phyloP scores from a whole-genome alignment of 2,329 filamentous ascomycete species.

The Fusarium nodosum region DNA sequence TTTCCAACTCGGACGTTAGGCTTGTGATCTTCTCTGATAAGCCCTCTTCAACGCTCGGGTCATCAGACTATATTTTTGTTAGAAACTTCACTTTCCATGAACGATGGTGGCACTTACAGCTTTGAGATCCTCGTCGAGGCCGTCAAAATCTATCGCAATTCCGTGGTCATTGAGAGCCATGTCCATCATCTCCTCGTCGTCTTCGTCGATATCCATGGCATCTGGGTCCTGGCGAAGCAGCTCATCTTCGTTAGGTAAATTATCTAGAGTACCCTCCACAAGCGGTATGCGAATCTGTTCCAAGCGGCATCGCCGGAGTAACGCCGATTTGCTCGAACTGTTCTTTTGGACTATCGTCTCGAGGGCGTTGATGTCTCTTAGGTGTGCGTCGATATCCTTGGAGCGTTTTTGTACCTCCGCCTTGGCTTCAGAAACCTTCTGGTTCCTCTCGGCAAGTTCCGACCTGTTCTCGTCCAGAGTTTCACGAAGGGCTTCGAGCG shows the following conservation, averaged over 20 bases:
- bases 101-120: constrained; percentile 65
- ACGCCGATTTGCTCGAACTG: constrained; percentile 83
- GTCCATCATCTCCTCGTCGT: constrained; percentile 70
- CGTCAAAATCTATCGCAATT: constrained; percentile 88
- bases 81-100: constrained; percentile 38
- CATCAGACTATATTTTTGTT: constrained; percentile 68
- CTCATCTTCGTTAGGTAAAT: constrained; percentile 88
- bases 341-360: constrained; percentile 90
- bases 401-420: constrained; percentile 85
- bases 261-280: constrained; percentile 80
- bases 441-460: constrained; percentile 76
- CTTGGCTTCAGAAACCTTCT: constrained; percentile 83
- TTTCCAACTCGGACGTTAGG: constrained; percentile 85
- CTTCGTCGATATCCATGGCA: constrained; percentile 90
- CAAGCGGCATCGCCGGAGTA: constrained; percentile 90
- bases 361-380: constrained; percentile 81
- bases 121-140: constrained; percentile 85
- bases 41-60: constrained; percentile 78
- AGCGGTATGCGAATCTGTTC: constrained; percentile 93
- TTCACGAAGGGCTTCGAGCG: constrained; percentile 81
- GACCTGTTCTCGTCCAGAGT: constrained; percentile 77
- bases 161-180: constrained; percentile 88
- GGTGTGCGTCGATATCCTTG: constrained; percentile 80
- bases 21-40: constrained; percentile 82
- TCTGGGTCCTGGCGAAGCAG: constrained; percentile 83